Base-by-base conservation (phyloP, 495 filamentous ascomycete species). In the Penicillium cataractarum region DNA sequence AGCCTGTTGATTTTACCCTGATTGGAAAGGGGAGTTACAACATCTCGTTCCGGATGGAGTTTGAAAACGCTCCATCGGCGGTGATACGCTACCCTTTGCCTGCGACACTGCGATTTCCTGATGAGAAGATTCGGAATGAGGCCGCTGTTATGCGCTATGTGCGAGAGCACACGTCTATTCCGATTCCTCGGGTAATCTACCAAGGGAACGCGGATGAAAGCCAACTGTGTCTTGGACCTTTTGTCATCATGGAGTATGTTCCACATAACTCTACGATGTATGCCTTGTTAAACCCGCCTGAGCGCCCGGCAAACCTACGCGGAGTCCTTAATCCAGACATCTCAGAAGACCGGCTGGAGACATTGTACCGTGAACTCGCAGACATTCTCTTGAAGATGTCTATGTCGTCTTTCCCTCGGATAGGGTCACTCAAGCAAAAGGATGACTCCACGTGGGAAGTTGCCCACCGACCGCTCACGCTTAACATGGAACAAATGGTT, bases 181-280 rank as follows among this genome's bases (percentile, higher is more conserved):
- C 75, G 3, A 68, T 76, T 62, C 77, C 78, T 19, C 67, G 62
- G 33, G 55, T 83, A 31, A 71, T 71, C 15, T 69, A 75, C 57
- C 78, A 62, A 67, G 78, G 78, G 13, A 67, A 61, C 42, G 62
- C 39, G 21, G 61, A 70, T 2, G 63, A 75, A 26, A 70, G 68
- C 29, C 73, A 70, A 7, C 40, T 63, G 8, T 64, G 73, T 1
- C 35, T 82, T 44, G 73, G 78, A 8, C 78, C 81, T 2, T 84
- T 80, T 64, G 78, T 83, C 40, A 78, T 83, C 49, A 80, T 82
- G 74, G 77, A 78, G 8, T 80, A 80, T 61, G 68, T 82, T 48
- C 64, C 77, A 6, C 71, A 82, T 27, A 50, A 64, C 21, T 59
- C 24, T n/a, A 55, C 35, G 26, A 55, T 64, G 49, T 60, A 37